Base-by-base conservation (phyloP, 1,284 basidiomycete genomes). In the Cutaneotrichosporon sp. region DNA sequence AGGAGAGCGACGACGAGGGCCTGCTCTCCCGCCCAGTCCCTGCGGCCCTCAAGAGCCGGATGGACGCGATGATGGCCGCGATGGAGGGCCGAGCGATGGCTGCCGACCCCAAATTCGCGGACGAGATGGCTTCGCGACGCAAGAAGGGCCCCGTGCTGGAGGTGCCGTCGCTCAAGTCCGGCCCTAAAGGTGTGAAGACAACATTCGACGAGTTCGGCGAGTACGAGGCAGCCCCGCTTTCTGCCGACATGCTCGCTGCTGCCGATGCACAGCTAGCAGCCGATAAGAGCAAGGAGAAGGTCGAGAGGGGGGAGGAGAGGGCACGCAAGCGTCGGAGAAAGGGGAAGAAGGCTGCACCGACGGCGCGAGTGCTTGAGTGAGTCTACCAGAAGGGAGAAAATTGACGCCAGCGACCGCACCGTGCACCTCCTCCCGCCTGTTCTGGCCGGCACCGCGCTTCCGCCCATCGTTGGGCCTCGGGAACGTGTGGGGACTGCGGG, bases 21-120 rank as follows among this genome's bases (percentile, higher is more conserved):
- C 71, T 69, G 1, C 62, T 76, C 2, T 68, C 73, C 47, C 61
- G 63, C 10, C 58, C 55, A 6, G 38, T 56, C 21, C 14, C 55
- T 1, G 22, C 36, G 4, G 21, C 55, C 3, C 60, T 70, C 51
- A 70, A 71, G 42, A 67, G 61, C 30, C 53, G 63, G 49, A 77
- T 77, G 74, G 73, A 77, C 70, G 70, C 68, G 30, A 69, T 69
- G 65, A 66, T 69, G 61, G 65, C 68, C 6, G 72, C 72, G 56
- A 77, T 77, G 75, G 73, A 75, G 58, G 66, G 70, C 65, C 70
- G 72, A 16, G 75, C 73, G 34, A 52, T 61, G 61, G 49, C 65
- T 36, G 18, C 63, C n/a, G 62, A 52, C 40, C 53, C 56, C 53
- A 67, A 62, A 42, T 63, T 47, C n/a, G 56, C 56, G 9, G 58